Conservation (phyloP, 2,329 filamentous ascomycete species). For the Clonostachys chloroleuca region DNA sequence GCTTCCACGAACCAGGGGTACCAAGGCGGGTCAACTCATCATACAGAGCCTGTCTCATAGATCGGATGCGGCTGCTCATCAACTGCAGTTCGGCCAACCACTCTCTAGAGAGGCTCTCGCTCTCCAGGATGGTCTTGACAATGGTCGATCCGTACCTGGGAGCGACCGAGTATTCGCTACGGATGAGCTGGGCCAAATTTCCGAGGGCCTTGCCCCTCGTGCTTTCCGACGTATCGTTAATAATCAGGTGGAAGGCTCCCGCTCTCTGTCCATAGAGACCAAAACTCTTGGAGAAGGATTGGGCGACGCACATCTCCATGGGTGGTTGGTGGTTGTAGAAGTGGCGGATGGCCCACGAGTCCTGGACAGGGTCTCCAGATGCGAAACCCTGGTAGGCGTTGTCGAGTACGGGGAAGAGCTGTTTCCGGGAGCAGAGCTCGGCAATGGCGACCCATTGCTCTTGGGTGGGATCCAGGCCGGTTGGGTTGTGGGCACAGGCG, state of each 20-base stretch:
- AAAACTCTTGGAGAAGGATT: conserved; percentile 30
- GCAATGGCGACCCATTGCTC: conserved; percentile 25
- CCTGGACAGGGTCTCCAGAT: conserved; percentile 20
- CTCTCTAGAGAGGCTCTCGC: neutral
- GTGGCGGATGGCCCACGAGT: conserved; percentile 25
- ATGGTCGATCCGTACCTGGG: conserved; percentile 4
- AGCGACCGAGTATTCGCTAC: conserved; percentile 4
- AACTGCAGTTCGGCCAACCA: conserved; percentile 19
- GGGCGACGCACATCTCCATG: conserved; percentile 21
- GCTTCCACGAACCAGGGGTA: conserved; percentile 28
- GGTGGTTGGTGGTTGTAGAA: conserved; percentile 17
- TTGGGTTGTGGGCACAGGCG: conserved; percentile 31
- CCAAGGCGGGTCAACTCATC: conserved; percentile 19
- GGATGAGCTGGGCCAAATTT: conserved; percentile 1
- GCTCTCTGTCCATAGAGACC: conserved; percentile 28
- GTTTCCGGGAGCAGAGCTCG: conserved; percentile 16
- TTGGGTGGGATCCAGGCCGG: conserved; percentile 23
- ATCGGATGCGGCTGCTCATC: conserved; percentile 23
- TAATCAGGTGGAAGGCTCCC: conserved; percentile 25
- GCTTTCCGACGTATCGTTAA: conserved; percentile 31
- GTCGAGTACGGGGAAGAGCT: conserved; percentile 27
- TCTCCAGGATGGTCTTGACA: conserved; percentile 2
- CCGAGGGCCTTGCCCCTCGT: conserved; percentile 12
- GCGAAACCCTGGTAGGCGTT: conserved; percentile 31
- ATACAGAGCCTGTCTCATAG: conserved; percentile 22